Base-by-base conservation (phyloP, 116 monocot genomes). In the Zostera marina region DNA sequence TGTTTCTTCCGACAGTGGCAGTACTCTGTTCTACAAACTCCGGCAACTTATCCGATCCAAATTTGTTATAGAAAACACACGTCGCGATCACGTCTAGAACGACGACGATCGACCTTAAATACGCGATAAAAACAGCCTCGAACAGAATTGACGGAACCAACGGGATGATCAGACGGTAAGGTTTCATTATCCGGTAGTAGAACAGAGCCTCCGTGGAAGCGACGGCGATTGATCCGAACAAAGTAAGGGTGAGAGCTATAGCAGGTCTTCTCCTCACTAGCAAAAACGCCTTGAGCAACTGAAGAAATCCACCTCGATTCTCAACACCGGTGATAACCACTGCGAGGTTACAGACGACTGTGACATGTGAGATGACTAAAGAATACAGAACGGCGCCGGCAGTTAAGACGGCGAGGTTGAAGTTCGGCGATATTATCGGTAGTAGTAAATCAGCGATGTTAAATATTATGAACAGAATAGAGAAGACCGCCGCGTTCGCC, bases 321-420 rank as follows among this genome's bases (percentile, higher is more conserved):
- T 85, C 91, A 63, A 65, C 60, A 0, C 77, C 86, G 0, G 91
- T 56, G 2, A 82, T 67, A 1, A 82, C 46, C 5, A 47, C 56
- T 0, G 86, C 91, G 17, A 91, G 63, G 69, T 82, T 86, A 69
- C 86, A 75, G 2, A 63, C 61, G 16, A 86, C 80, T 19, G 70
- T 60, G 2, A 66, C 64, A 42, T 74, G 75, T n/a, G 80, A 79
- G 8, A 91, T 14, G 56, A 70, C 66, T 0, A 77, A 17, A 0
- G 82, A 85, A 56, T 86, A 91, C 19, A 82, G 23, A 17, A 86
- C 42, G 13, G 70, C 75, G 16, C 75, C 73, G 0, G 64, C 64
- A 2, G 65, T 65, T 1, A 76, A 79, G 21, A 82, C 56, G 15
- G 47, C 23, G 2, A 80, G 24, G n/a, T 54, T 22, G 0, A 58